These are phyloP conservation scores for Reutealis trisperma DNA, from an alignment of 345 rosid genomes.

Conservation along the genomic window DNA sequence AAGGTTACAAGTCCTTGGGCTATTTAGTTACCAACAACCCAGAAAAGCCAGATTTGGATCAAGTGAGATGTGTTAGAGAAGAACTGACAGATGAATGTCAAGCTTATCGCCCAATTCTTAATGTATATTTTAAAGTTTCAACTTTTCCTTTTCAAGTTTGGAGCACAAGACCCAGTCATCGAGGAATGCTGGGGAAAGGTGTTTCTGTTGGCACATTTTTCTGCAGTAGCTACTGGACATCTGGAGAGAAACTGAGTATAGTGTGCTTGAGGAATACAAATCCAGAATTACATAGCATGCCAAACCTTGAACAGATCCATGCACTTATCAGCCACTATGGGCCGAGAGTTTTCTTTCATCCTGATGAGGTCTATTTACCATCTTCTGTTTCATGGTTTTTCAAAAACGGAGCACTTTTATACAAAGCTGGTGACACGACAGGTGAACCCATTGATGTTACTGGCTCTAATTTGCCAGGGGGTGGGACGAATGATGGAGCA, in stretches of 20 bases:
- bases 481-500: slow-evolving; percentile 61
- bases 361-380: slow-evolving; percentile 62
- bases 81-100: slow-evolving; percentile 75
- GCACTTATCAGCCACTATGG: slow-evolving; percentile 67
- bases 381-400: slow-evolving; percentile 72
- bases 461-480: slow-evolving; percentile 72
- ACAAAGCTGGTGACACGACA: slow-evolving; percentile 36
- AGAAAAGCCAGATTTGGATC: slow-evolving; percentile 58
- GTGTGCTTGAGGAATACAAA: slow-evolving; percentile 69
- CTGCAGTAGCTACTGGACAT: slow-evolving; percentile 45
- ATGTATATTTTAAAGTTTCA: slow-evolving; percentile 38
- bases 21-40: slow-evolving; percentile 59
- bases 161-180: slow-evolving; percentile 61
- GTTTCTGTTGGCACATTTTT: slow-evolving; percentile 76
- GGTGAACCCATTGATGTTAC: slow-evolving; percentile 47
- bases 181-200: slow-evolving; percentile 67
- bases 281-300: slow-evolving; percentile 64
- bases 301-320: slow-evolving; percentile 67
- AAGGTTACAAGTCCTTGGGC: slow-evolving; percentile 70
- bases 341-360: slow-evolving; percentile 70
- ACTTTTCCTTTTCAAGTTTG: slow-evolving; percentile 56
- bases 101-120: slow-evolving; percentile 38
- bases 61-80: slow-evolving; percentile 72
- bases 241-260: slow-evolving; percentile 40
- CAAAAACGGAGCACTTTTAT: slow-evolving; percentile 58